Base-by-base conservation (phyloP, 257 asterid species). In the Capsicum chinense region DNA sequence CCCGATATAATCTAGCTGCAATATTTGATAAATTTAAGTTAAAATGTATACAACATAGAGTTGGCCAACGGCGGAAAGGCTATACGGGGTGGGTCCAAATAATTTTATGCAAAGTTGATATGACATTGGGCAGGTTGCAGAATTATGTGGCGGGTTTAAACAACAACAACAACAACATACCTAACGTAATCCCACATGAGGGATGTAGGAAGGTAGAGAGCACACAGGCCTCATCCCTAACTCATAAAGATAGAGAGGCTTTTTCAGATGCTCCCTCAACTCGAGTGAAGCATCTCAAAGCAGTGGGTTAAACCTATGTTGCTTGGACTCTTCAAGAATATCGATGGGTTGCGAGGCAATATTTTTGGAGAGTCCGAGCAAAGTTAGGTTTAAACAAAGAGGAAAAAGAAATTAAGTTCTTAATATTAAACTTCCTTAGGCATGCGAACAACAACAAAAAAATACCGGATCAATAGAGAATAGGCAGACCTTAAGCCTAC, bases 1-100 rank as follows among this genome's bases (percentile, higher is more conserved):
- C 48, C 48, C 7, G 0, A 44, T 6, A 85, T 95, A 94, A 89
- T 95, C 98, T 7, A 91, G 86, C 97, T 94, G 95, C 89, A 89
- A 70, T 39, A 9, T 56, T 33, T 42, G 26, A 79, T 81, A 82
- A 78, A 79, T 66, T 5, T 44, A n/a, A 70, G 56, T 70, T 16
- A 42, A 70, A 70, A 70, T 17, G 8, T 15, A 70, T n/a, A 42
- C 71, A 9, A 4, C 37, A 44, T 8, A 60, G 13, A 11, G 13
- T 16, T 60, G 14, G 6, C 2, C 9, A n/a, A 56, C 6, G 4
- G 59, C 4, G 58, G 58, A 15, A 11, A 56, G 59, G 59, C 16
- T 56, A 60, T 60, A 35, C 35, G 11, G 67, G 13, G 35, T 0
- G 3, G 67, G 67, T 60, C 9, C 67, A 60, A 60, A 60, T 60